Percentiles rank a stretch among this genome's conserved stretches.
Conservation (phyloP, 305 asterid species). For the Fraxinus ornus region DNA sequence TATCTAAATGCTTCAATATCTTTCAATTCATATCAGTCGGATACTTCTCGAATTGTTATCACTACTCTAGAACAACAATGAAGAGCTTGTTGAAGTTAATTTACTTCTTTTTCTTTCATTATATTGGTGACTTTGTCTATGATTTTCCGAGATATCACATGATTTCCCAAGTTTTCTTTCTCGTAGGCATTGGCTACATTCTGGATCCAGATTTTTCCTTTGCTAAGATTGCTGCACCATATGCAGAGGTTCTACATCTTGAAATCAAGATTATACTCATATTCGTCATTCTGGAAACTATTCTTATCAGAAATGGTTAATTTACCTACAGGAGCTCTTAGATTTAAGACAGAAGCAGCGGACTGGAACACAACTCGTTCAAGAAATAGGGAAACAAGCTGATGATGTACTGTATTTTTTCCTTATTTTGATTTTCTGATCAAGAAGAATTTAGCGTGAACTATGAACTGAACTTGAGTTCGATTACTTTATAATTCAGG, state of each 20-base stretch:
- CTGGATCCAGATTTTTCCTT: conserved; percentile 86
- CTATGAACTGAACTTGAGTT: neutral
- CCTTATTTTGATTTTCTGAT: neutral
- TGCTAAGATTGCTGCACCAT: conserved; percentile 90
- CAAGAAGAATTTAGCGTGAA: neutral
- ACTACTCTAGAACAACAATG: neutral
- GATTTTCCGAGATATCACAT: neutral
- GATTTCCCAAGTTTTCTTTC: conserved; percentile 11
- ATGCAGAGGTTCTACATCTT: conserved; percentile 62
- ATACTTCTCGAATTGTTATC: neutral
- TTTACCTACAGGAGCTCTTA: conserved; percentile 63
- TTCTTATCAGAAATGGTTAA: neutral
- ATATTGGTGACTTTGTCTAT: neutral
- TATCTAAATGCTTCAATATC: neutral
- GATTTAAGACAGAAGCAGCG: conserved; percentile 64
- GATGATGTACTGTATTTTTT: conserved; percentile 51
- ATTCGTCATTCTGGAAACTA: neutral
- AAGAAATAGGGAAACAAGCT: conserved; percentile 80
- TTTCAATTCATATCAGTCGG: neutral
- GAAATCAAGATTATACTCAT: neutral
- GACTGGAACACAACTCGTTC: conserved; percentile 65
- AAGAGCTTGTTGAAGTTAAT: neutral
- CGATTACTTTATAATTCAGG: conserved; percentile 39
- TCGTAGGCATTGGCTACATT: conserved; percentile 75
- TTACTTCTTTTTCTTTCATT: neutral